A percentile compares a stretch with the other conserved stretches of the same genome.
Evolutionary conservation across 208 protist species (phyloP).

Genomic region (Porcisia deanei): DNA sequence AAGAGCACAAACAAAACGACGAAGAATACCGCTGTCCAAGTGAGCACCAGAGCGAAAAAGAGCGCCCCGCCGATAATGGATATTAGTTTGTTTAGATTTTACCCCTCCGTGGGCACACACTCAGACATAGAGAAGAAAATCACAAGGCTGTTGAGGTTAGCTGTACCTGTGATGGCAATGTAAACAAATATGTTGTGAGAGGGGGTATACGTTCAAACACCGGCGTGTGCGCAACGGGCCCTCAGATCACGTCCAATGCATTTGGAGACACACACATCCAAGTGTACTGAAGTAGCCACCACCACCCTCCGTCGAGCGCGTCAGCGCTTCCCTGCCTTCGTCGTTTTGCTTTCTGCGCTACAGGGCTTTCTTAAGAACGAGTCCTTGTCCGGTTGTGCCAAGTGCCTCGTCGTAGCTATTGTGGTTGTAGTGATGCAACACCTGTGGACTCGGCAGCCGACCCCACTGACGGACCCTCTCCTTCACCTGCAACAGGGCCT

Average conservation of each 20-base stretch:
- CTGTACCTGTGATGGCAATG: neutral
- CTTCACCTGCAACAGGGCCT: constrained; percentile 35
- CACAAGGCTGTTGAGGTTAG: too few species aligned
- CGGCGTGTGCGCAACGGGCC: neutral
- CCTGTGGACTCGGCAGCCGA: constrained; percentile 46
- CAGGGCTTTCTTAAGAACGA: constrained; percentile 24
- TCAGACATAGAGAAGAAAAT: too few species aligned
- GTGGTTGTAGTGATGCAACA: constrained; percentile 64
- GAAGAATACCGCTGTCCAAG: too few species aligned
- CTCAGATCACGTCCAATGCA: neutral
- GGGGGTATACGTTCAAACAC: neutral
- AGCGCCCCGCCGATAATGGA: too few species aligned
- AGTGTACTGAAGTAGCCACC: neutral
- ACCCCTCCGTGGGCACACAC: too few species aligned
- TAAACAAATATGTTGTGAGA: neutral
- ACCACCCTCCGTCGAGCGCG: neutral
- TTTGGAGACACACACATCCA: neutral
- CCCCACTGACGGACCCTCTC: constrained; percentile 41
- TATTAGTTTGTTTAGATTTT: too few species aligned
- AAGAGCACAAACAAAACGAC: too few species aligned
- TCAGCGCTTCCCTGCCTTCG: neutral
- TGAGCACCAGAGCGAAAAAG: too few species aligned
- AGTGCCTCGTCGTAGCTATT: constrained; percentile 55
- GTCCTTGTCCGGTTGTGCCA: constrained; percentile 16
- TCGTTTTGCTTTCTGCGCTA: neutral